Conservation (phyloP, 2,329 filamentous ascomycete genomes). For the Monilinia polystroma region DNA sequence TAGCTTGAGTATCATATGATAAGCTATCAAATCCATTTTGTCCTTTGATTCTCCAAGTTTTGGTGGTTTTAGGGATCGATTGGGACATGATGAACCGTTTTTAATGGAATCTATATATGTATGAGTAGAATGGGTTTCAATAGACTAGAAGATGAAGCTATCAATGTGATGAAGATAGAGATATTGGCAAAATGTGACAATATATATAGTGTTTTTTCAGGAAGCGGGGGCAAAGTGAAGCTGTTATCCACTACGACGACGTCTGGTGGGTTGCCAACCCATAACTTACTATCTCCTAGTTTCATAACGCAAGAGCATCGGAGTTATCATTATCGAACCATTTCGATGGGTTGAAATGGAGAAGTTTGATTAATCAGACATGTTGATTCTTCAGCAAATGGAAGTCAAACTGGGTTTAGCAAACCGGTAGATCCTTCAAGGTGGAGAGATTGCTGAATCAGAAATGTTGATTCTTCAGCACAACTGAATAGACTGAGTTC, state of each 20-base stretch:
- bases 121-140: not conserved
- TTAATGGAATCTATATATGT: not conserved
- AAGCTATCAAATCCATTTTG: conserved; percentile 50
- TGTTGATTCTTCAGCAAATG: not conserved
- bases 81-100: conserved; percentile 24
- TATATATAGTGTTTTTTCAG: not conserved
- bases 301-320: not conserved
- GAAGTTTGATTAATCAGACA: not conserved
- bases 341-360: not conserved
- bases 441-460: conserved; percentile 5
- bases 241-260: not conserved
- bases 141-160: not conserved
- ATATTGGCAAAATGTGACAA: not conserved
- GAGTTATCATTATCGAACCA: conserved; percentile 4
- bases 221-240: not conserved
- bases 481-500: not conserved
- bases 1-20: conserved; percentile 45
- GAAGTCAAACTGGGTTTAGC: not conserved
- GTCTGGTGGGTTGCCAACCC: conserved; percentile 1
- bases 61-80: conserved; percentile 36
- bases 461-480: not conserved
- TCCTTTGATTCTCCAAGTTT: conserved; percentile 51
- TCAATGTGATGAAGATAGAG: not conserved
- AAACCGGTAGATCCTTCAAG: not conserved
- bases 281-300: conserved; percentile 17